These are phyloP conservation scores for Rhexocercosporidium sp. DNA, from an alignment of 2,329 filamentous ascomycete genomes.

Conservation along the genomic window DNA sequence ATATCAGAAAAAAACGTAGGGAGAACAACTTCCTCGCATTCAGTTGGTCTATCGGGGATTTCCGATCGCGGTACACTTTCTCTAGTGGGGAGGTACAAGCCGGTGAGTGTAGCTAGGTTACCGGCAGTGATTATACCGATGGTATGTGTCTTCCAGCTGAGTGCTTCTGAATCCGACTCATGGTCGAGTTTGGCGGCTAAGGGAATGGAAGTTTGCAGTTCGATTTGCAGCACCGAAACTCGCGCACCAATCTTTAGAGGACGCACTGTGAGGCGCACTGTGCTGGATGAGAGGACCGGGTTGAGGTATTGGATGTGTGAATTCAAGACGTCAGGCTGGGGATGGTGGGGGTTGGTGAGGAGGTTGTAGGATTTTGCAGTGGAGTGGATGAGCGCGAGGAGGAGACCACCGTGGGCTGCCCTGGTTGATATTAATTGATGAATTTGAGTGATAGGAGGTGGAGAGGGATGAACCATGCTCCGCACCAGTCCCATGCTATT, in stretches of 20 bases:
- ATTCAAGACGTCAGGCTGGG: neutral
- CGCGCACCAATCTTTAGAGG: neutral
- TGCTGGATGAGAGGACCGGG: neutral
- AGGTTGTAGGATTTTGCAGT: conserved; percentile 3
- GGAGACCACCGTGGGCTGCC: conserved; percentile 7
- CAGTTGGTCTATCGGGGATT: neutral
- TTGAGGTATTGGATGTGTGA: conserved; percentile 10
- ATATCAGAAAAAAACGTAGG: neutral
- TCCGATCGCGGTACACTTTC: neutral
- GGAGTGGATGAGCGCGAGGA: neutral
- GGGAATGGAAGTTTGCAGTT: neutral
- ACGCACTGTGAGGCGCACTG: neutral
- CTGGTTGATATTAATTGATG: neutral
- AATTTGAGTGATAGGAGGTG: neutral
- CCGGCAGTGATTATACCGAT: neutral
- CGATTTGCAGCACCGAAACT: conserved; percentile 2
- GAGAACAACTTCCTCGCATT: neutral
- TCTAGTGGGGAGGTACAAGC: neutral
- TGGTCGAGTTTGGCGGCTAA: neutral
- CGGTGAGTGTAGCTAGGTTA: neutral
- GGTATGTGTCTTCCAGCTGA: neutral
- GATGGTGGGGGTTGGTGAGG: neutral
- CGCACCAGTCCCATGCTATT: conserved; percentile 13
- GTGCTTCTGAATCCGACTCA: neutral
- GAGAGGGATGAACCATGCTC: neutral